phyloP scores from a whole-genome alignment of 2,329 filamentous ascomycete genomes.

The Penicillium glabrum region DNA sequence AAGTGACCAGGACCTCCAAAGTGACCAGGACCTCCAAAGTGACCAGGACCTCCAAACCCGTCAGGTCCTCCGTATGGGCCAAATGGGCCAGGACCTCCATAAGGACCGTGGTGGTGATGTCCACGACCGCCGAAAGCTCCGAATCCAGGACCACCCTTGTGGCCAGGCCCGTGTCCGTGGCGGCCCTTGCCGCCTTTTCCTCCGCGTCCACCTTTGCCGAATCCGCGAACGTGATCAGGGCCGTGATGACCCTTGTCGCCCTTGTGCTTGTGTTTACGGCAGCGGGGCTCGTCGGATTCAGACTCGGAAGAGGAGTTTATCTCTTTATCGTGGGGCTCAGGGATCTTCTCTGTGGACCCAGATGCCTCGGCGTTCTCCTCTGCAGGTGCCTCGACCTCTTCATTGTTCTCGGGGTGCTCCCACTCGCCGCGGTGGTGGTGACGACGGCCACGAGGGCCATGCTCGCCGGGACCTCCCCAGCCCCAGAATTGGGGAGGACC shows the following conservation, averaged over 20 bases:
- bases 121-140: not conserved
- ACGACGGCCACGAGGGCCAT: not conserved
- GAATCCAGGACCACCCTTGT: not conserved
- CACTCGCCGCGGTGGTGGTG: not conserved
- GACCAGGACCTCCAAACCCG: not conserved
- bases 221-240: constrained; percentile 1
- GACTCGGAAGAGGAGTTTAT: not conserved
- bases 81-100: constrained; percentile 3
- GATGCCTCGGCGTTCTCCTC: not conserved
- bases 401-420: not conserved
- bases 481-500: constrained; percentile 4
- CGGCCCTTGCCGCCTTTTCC: constrained; percentile 1
- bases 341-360: not conserved
- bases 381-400: not conserved
- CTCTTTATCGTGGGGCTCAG: not conserved
- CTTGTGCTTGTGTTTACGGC: not conserved
- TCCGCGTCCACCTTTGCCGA: constrained; percentile 2
- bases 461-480: not conserved
- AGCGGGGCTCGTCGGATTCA: not conserved
- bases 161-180: constrained; percentile 4
- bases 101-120: not conserved
- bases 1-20: not conserved
- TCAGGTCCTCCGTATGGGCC: constrained; percentile 1
- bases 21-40: not conserved
- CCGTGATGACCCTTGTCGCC: constrained; percentile 4